A percentile compares a stretch with the other conserved stretches of the same genome.
phyloP scores from a whole-genome alignment of 225 moss, liverwort and hornwort genomes.

The Anthoceros angustus region DNA sequence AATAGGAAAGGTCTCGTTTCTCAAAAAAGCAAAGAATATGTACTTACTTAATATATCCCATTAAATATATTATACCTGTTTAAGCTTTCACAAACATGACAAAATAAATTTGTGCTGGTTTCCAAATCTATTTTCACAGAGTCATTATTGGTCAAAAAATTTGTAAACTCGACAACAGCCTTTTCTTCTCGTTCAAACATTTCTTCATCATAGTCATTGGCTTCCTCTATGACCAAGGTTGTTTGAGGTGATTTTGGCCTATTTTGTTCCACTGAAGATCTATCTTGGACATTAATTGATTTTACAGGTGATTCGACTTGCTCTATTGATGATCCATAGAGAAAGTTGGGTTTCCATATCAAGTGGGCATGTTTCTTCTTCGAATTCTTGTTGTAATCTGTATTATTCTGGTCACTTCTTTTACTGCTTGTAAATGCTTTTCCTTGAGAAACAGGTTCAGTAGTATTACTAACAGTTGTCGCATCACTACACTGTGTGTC shows the following conservation, averaged over 20 bases:
- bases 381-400: neutral
- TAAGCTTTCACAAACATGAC: neutral
- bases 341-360: neutral
- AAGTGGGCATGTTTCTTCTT: neutral
- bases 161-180: neutral
- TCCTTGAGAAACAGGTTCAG: neutral
- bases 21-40: neutral
- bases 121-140: neutral
- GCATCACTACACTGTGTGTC: neutral
- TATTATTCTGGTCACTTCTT: neutral
- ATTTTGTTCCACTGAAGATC: neutral
- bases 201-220: neutral
- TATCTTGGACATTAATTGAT: neutral
- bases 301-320: neutral
- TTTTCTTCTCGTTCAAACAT: neutral
- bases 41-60: neutral
- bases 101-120: neutral
- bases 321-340: neutral
- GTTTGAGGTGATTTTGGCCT: neutral
- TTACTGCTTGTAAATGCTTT: neutral
- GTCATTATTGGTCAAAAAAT: neutral
- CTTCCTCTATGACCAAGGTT: neutral
- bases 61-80: neutral
- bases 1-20: no score
- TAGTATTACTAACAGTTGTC: neutral